Evolutionary conservation across 176 grass and related monocot species (phyloP), one percentile per base, ranked within the genome.

Genomic region (Luzula sylvatica): DNA sequence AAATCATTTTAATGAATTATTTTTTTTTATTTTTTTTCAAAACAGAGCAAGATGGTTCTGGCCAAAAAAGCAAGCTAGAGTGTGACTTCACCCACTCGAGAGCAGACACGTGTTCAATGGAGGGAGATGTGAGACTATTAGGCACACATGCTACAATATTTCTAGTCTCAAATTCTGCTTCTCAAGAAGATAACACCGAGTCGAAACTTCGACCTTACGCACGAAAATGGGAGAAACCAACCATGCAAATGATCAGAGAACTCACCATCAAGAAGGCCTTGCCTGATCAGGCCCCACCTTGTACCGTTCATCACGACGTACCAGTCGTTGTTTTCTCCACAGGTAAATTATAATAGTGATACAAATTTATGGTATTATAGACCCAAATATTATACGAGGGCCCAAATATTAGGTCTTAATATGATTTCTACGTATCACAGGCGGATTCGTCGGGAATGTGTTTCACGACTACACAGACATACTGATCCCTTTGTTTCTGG

Each of bases 381-480:
- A n/a, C n/a, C n/a, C n/a, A n/a, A n/a, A n/a, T n/a, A n/a, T n/a
- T n/a, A n/a, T n/a, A n/a, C n/a, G n/a, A n/a, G n/a, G n/a, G n/a
- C n/a, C n/a, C n/a, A n/a, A 23, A 23, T 61, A 45, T 59, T 30
- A 20, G 18, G 16, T 20, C 21, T 29, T 44, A 40, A 22, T 59
- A 41, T 58, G 8, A 16, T 3, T 25, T 17, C 13, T 48, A 60
- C 42, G 14, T 14, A 44, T 44, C 8, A 42, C 26, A 23, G 71
- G 61, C 15, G 71, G 71, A 1, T 74, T 74, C 15, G 51, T 74
- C 14, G 59, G 60, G 14, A 74, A 74, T 39, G 61, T 65, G 26
- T 74, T 74, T 55, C 71, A 73, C 1, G 70, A 73, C 58, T 73
- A 63, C 22, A 73, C 70, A 4, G 70, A 73, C 45, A 63, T 73